phyloP scores from a whole-genome alignment of 2,329 filamentous ascomycete genomes.

The Pseudocercospora crystallina region DNA sequence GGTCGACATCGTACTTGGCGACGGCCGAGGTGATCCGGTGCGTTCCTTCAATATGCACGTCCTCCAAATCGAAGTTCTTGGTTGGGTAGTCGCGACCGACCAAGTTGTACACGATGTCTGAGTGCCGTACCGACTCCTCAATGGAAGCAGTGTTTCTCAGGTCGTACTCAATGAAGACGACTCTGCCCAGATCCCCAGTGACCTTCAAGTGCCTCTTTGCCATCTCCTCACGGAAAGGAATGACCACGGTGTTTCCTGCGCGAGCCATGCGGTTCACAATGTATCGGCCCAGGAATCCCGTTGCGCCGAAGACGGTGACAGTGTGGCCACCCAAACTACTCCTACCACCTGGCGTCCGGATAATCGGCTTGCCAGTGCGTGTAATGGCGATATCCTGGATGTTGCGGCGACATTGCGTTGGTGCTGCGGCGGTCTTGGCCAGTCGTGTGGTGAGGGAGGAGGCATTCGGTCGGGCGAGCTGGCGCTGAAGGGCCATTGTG shows the following conservation, averaged over 20 bases:
- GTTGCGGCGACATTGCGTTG: slow-evolving; percentile 36
- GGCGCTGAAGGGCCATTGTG: slow-evolving; percentile 36
- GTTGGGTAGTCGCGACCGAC: slow-evolving; percentile 93
- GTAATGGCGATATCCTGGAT: slow-evolving; percentile 88
- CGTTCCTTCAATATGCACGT: slow-evolving; percentile 89
- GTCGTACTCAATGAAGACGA: slow-evolving; percentile 92
- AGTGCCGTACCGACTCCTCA: slow-evolving; percentile 94
- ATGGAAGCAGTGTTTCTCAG: slow-evolving; percentile 92
- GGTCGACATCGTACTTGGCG: slow-evolving; percentile 96
- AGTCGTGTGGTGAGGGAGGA: slow-evolving; percentile 27
- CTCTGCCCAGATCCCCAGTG: slow-evolving; percentile 86
- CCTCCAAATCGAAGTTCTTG: slow-evolving; percentile 94
- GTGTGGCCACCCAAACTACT: slow-evolving; percentile 70
- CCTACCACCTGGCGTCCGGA: slow-evolving; percentile 84
- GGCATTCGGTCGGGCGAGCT: slow-evolving; percentile 33
- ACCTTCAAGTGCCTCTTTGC: slow-evolving; percentile 94
- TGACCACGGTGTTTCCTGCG: slow-evolving; percentile 88
- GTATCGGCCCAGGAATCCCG: slow-evolving; percentile 91
- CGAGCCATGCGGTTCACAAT: slow-evolving; percentile 94
- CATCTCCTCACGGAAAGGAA: slow-evolving; percentile 97
- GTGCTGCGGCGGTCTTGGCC: slow-evolving; percentile 26
- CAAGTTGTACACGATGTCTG: slow-evolving; percentile 96
- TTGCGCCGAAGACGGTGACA: slow-evolving; percentile 96
- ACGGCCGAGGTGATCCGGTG: slow-evolving; percentile 91
- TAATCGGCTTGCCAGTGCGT: slow-evolving; percentile 91